Percentiles rank a stretch among this genome's conserved stretches.
Evolutionary conservation across 1,139 yeast species (phyloP).

Genomic region (Pichia sp.): DNA sequence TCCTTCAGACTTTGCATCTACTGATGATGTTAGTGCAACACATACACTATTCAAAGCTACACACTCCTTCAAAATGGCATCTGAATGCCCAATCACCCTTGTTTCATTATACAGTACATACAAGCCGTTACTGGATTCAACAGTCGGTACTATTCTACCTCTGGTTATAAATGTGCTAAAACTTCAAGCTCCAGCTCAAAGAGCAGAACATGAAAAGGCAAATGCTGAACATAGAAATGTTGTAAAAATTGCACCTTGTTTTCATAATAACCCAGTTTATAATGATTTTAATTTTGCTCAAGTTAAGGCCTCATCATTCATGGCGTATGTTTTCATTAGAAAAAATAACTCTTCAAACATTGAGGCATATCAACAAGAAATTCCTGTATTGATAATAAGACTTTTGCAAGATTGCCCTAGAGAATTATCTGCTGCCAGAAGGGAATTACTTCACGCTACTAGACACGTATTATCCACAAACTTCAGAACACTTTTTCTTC

Average conservation of each 20-base stretch:
- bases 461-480: slow-evolving; percentile 91
- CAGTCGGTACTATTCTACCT: slow-evolving; percentile 77
- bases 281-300: slow-evolving; percentile 93
- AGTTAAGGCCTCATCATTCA: slow-evolving; percentile 91
- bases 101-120: slow-evolving; percentile 87
- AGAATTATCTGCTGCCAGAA: slow-evolving; percentile 88
- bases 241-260: slow-evolving; percentile 58
- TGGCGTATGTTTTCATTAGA: slow-evolving; percentile 87
- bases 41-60: slow-evolving; percentile 54
- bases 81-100: slow-evolving; percentile 97
- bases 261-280: slow-evolving; percentile 72
- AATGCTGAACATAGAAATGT: slow-evolving; percentile 51
- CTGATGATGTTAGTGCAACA: slow-evolving; percentile 36
- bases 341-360: slow-evolving; percentile 70
- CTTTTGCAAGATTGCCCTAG: slow-evolving; percentile 93
- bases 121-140: slow-evolving; percentile 65
- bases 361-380: slow-evolving; percentile 59
- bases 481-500: slow-evolving; percentile 73
- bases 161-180: slow-evolving; percentile 71
- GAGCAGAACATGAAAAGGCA: slow-evolving; percentile 59
- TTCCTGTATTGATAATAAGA: slow-evolving; percentile 85
- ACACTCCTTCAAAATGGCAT: slow-evolving; percentile 82
- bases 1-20: slow-evolving; percentile 35
- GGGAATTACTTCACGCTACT: slow-evolving; percentile 90
- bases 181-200: slow-evolving; percentile 73